Conservation (phyloP, 768 basidiomycete genomes). For the Rhizopogon vinicolor region DNA sequence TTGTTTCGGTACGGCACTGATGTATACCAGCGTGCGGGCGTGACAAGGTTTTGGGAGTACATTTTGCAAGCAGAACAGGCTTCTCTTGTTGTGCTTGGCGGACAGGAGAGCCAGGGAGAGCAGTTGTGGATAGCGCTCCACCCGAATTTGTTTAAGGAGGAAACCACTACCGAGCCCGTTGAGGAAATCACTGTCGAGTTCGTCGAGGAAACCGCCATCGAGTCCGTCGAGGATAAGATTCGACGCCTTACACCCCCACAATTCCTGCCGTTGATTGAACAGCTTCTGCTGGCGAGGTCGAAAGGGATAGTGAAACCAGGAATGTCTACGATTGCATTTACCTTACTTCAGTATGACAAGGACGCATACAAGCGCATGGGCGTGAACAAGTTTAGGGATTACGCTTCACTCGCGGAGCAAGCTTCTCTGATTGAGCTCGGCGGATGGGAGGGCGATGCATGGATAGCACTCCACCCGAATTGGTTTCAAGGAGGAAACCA, state of each 20-base stretch:
- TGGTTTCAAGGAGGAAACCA: too few relatives aligned
- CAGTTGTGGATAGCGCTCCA: constrained; percentile 25
- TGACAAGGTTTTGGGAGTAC: constrained; percentile 10
- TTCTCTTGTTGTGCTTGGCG: constrained; percentile 23
- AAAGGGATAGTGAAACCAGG: too few relatives aligned
- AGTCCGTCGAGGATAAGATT: constrained; percentile 4
- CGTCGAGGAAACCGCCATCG: neutral
- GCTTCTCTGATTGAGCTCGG: too few relatives aligned
- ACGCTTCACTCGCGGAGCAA: too few relatives aligned
- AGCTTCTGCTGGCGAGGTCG: constrained; percentile 7
- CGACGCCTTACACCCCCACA: constrained; percentile 12
- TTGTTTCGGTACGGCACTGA: constrained; percentile 24
- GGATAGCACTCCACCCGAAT: too few relatives aligned
- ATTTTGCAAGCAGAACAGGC: constrained; percentile 19
- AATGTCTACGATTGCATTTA: too few relatives aligned
- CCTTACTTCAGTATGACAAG: too few relatives aligned
- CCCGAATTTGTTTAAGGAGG: constrained; percentile 13
- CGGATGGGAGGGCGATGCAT: too few relatives aligned
- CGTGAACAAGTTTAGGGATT: too few relatives aligned
- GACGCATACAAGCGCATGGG: too few relatives aligned
- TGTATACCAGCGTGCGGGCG: constrained; percentile 22
- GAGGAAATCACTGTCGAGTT: too few relatives aligned
- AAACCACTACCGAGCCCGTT: too few relatives aligned
- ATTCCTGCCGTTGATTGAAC: constrained; percentile 27
- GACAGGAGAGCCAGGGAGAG: neutral